phyloP scores from a whole-genome alignment of 148 eudicot genomes.

The Agrostemma githago region DNA sequence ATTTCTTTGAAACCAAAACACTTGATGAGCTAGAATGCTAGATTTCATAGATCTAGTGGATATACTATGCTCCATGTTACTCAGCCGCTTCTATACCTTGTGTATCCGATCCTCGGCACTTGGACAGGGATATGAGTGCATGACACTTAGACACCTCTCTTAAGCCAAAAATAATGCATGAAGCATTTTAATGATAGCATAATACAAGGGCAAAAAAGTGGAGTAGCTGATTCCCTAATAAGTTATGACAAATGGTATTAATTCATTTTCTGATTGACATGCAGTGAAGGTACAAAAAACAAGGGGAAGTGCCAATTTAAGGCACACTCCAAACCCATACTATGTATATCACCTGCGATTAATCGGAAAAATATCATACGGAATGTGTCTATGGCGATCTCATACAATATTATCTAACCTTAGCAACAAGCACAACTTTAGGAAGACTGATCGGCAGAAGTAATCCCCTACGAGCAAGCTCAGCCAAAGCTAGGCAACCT shows the following conservation, averaged over 20 bases:
- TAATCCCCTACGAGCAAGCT: slow-evolving; percentile 97
- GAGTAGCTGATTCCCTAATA: background rate
- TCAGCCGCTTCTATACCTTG: background rate
- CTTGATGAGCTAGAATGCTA: background rate
- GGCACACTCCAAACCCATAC: background rate
- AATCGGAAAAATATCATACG: background rate
- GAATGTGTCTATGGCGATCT: background rate
- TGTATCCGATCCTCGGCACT: background rate
- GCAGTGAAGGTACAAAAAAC: background rate
- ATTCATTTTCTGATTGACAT: background rate
- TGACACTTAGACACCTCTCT: background rate
- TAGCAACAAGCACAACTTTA: slow-evolving; percentile 85
- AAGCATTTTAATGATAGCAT: no score
- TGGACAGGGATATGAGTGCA: background rate
- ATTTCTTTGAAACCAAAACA: slow-evolving; percentile 2
- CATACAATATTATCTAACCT: slow-evolving; percentile 44
- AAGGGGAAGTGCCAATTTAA: background rate
- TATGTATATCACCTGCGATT: background rate
- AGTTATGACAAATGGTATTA: background rate
- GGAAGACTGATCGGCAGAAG: slow-evolving; percentile 87
- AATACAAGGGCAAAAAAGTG: no score
- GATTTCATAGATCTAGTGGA: background rate
- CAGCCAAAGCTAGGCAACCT: slow-evolving; percentile 96
- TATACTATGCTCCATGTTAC: background rate
- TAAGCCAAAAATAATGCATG: background rate